These are phyloP conservation scores for Pyrrhoderma lamaoense DNA, from an alignment of 1,284 basidiomycete species.

Conservation along the genomic window DNA sequence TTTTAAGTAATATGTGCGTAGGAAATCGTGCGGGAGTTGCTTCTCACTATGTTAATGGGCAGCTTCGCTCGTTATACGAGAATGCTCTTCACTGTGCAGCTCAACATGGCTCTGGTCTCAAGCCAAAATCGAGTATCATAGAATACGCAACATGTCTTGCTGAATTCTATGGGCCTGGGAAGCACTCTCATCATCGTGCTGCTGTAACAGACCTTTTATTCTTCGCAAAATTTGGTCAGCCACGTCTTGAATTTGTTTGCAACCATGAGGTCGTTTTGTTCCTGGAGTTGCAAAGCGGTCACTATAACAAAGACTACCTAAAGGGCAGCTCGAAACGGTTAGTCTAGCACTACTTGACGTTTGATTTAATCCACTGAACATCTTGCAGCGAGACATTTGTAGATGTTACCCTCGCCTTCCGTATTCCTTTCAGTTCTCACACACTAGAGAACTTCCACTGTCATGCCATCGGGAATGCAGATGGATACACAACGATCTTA, in stretches of 20 bases:
- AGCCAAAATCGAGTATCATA: conserved; percentile 8
- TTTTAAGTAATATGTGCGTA: conserved; percentile 9
- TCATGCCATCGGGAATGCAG: conserved; percentile 9
- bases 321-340: conserved; percentile 11
- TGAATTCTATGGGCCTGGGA: conserved; percentile 18
- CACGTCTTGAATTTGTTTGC: conserved; percentile 18
- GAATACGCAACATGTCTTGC: conserved; percentile 17
- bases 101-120: conserved; percentile 12
- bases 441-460: conserved; percentile 10
- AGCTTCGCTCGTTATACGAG: conserved; percentile 18
- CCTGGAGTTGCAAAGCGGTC: conserved; percentile 15
- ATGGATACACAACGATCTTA: conserved; percentile 7
- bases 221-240: conserved; percentile 18
- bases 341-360: neutral
- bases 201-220: conserved; percentile 13
- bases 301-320: conserved; percentile 16
- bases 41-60: conserved; percentile 19
- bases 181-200: conserved; percentile 9
- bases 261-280: conserved; percentile 20
- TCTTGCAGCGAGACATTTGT: neutral
- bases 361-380: too few species aligned
- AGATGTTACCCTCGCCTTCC: conserved; percentile 16
- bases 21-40: conserved; percentile 18
- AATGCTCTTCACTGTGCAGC: conserved; percentile 17
- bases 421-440: conserved; percentile 16